Conservation (phyloP, 192 early-diverging fungal genomes). For the Pilaira anomala region DNA sequence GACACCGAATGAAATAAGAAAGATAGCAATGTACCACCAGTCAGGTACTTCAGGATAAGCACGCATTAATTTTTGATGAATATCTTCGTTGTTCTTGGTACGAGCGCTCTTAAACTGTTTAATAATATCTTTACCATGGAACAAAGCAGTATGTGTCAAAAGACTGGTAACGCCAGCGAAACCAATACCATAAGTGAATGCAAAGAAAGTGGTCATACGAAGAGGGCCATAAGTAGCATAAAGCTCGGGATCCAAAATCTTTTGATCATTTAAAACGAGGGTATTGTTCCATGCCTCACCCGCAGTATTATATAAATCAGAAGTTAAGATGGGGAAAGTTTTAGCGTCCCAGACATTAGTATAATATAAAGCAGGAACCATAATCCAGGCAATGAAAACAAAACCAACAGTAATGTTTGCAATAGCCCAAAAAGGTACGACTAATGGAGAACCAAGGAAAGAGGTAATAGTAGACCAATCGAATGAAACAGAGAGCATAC, state of each 20-base stretch:
- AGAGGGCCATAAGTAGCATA: constrained; percentile 49
- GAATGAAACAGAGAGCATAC: constrained; percentile 54
- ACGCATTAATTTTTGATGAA: constrained; percentile 70
- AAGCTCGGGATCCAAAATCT: constrained; percentile 36
- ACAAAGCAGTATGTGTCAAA: constrained; percentile 60
- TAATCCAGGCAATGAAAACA: constrained; percentile 49
- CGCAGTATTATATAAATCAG: constrained; percentile 32
- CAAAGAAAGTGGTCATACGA: constrained; percentile 48
- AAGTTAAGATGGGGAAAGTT: constrained; percentile 42
- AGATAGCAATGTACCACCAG: constrained; percentile 54
- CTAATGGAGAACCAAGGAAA: constrained; percentile 41
- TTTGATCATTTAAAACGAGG: constrained; percentile 34
- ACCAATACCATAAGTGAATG: constrained; percentile 48
- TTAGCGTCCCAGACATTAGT: constrained; percentile 47
- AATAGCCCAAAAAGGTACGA: constrained; percentile 42
- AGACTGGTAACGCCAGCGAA: constrained; percentile 55
- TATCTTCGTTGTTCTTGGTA: constrained; percentile 41
- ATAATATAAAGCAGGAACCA: constrained; percentile 50
- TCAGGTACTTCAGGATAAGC: constrained; percentile 69
- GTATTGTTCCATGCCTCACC: constrained; percentile 38
- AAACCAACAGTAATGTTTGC: constrained; percentile 52
- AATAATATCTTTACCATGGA: constrained; percentile 57
- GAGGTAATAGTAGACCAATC: constrained; percentile 55
- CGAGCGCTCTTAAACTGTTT: constrained; percentile 39
- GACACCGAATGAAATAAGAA: constrained; percentile 42